Evolutionary conservation across 2,329 filamentous ascomycete genomes (phyloP).

Genomic region (Fusarium bactridioides): DNA sequence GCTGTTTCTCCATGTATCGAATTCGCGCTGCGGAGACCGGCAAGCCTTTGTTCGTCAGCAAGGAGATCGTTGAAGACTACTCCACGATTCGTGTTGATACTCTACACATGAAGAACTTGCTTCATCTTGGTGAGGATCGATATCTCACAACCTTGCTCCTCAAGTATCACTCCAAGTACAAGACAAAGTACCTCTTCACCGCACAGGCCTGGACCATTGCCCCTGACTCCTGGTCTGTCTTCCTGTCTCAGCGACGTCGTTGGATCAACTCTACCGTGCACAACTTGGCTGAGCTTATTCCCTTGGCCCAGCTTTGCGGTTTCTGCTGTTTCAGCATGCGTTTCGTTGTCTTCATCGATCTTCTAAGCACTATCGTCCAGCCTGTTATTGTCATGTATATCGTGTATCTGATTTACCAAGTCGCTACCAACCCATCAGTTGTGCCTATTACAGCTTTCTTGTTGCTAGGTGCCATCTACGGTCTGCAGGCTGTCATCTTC

Average conservation of each 20-base stretch:
- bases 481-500: constrained; percentile 96
- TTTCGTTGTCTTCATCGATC: constrained; percentile 93
- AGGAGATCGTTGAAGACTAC: constrained; percentile 88
- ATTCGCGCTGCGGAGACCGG: constrained; percentile 93
- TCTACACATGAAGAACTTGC: constrained; percentile 96
- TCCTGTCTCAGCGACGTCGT: constrained; percentile 96
- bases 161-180: constrained; percentile 92
- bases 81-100: constrained; percentile 95
- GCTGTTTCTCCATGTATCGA: constrained; percentile 99
- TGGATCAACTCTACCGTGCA: constrained; percentile 99
- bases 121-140: constrained; percentile 97
- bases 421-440: constrained; percentile 67
- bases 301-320: constrained; percentile 91
- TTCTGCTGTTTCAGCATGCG: constrained; percentile 99
- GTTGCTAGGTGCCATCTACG: constrained; percentile 93
- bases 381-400: constrained; percentile 92
- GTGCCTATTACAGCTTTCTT: constrained; percentile 89
- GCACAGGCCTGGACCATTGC: constrained; percentile 98
- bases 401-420: constrained; percentile 82
- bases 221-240: constrained; percentile 91
- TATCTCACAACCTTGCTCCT: constrained; percentile 94
- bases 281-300: constrained; percentile 95
- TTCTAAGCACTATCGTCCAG: constrained; percentile 90
- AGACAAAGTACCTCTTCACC: constrained; percentile 95
- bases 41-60: constrained; percentile 95